These are phyloP conservation scores for Eimeria acervulina DNA, from an alignment of 169 alveolate genomes.

Conservation along the genomic window DNA sequence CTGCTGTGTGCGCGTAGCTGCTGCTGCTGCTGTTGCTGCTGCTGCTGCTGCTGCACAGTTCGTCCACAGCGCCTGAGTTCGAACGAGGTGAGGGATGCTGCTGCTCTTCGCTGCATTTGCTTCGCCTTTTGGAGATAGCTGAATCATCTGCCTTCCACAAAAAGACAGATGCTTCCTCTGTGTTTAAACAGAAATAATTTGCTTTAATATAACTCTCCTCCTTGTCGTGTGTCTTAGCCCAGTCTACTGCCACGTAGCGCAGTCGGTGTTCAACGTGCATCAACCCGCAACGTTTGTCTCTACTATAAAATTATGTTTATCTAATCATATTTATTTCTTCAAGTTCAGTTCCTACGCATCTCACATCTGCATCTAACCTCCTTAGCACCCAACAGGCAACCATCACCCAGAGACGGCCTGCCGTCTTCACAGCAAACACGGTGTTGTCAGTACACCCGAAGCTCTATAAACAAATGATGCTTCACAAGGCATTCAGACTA, in stretches of 20 bases:
- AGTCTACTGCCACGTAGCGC: not conserved
- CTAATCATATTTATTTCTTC: not conserved
- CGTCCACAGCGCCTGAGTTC: conserved; percentile 10
- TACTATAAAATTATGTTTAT: not conserved
- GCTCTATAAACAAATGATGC: not conserved
- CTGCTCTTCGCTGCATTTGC: not conserved
- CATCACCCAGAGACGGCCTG: not conserved
- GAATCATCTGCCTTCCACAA: not conserved
- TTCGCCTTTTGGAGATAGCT: not conserved
- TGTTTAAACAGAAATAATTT: not conserved
- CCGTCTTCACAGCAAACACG: not conserved
- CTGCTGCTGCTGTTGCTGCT: conserved; percentile 22
- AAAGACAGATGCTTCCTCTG: not conserved
- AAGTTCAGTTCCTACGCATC: not conserved
- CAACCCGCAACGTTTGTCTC: not conserved
- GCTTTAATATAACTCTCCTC: not conserved
- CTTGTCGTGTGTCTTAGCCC: not conserved
- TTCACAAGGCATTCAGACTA: not conserved
- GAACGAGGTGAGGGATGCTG: not conserved
- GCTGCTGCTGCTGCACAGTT: conserved; percentile 23
- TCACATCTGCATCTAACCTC: not conserved
- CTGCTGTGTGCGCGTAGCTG: conserved; percentile 13
- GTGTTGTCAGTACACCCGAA: not conserved
- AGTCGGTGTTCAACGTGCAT: not conserved
- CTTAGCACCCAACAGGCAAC: not conserved